Conservation (phyloP, 257 asterid genomes). For the Plantago major region DNA sequence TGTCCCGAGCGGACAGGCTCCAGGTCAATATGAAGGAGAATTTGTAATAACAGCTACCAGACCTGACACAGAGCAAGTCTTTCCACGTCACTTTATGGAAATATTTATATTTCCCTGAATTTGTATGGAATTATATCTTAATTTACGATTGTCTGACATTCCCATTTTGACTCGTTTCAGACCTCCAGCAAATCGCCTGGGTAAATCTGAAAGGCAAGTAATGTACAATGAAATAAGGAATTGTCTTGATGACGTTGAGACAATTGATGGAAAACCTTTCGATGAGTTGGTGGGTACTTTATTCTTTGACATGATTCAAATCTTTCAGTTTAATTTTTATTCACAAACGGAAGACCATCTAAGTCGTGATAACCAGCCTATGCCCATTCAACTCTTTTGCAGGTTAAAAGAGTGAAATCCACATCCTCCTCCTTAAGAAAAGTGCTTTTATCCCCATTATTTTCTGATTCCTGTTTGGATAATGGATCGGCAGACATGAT, state of each 20-base stretch:
- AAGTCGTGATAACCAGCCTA: too few relatives aligned
- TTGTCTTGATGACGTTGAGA: constrained; percentile 80
- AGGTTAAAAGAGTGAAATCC: constrained; percentile 79
- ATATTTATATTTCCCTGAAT: constrained; percentile 17
- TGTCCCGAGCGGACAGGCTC: constrained; percentile 77
- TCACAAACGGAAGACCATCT: background rate
- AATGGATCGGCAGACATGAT: constrained; percentile 76
- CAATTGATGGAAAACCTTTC: constrained; percentile 64
- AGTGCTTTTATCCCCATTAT: constrained; percentile 72
- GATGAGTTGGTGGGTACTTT: constrained; percentile 74
- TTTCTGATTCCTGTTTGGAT: constrained; percentile 68
- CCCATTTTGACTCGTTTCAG: constrained; percentile 45
- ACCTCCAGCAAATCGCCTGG: constrained; percentile 43
- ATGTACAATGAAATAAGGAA: constrained; percentile 58
- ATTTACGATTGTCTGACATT: constrained; percentile 14
- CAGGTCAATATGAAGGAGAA: constrained; percentile 97
- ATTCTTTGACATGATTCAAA: constrained; percentile 16
- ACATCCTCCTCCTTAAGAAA: constrained; percentile 74
- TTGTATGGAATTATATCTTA: constrained; percentile 5
- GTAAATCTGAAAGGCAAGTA: constrained; percentile 65
- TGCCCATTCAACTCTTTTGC: constrained; percentile 3
- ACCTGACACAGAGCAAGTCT: constrained; percentile 74
- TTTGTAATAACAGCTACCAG: constrained; percentile 69
- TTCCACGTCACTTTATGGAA: constrained; percentile 33
- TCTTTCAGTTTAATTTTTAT: constrained; percentile 8